Base-by-base conservation (phyloP, 306 rosid genomes). In the Rosa lucieae region DNA sequence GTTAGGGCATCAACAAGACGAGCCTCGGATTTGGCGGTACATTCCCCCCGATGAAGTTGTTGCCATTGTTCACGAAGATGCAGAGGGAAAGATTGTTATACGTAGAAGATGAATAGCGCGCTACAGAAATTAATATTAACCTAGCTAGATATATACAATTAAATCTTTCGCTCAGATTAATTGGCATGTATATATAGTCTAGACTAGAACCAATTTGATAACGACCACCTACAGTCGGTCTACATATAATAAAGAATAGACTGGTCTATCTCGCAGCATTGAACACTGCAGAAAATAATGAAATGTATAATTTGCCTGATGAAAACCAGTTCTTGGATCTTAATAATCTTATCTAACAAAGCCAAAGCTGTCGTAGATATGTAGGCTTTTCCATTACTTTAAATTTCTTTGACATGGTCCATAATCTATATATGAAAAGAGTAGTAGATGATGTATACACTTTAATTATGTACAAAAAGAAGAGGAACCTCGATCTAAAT, bases 61-160 rank as follows among this genome's bases (percentile, higher is more conserved):
- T 67, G 29, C 72, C 13, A 87, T 86, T 82, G 73, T 90, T 37
- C 79, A 67, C 78, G 87, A 89, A 40, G 97, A 94, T 83, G 96
- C 93, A 32, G 84, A 87, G 76, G 98, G 98, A 5, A 92, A 79
- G 90, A 81, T 83, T 80, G 77, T 84, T 77, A 85, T 85, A 39
- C 84, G 97, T 58, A 83, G 70, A 56, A 87, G 83, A 86, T 82
- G 78, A 61, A 61, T 11, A 61, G 67, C n/a, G n/a, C n/a, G n/a
- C 67, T 23, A 61, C 29, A 56, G 11, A 56, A 29, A 55, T 55
- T 51, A 3, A 55, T 55, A 56, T 58, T 3, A 58, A 51, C 56
- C 65, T 21, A 58, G 14, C 13, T 7, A 8, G 5, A 6, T 51
- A 52, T 15, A 15, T 15, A 15, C 56, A 52, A 17, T 52, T 52